Evolutionary conservation across 768 basidiomycete genomes (phyloP).

Genomic region (Panaeolus cyanescens): DNA sequence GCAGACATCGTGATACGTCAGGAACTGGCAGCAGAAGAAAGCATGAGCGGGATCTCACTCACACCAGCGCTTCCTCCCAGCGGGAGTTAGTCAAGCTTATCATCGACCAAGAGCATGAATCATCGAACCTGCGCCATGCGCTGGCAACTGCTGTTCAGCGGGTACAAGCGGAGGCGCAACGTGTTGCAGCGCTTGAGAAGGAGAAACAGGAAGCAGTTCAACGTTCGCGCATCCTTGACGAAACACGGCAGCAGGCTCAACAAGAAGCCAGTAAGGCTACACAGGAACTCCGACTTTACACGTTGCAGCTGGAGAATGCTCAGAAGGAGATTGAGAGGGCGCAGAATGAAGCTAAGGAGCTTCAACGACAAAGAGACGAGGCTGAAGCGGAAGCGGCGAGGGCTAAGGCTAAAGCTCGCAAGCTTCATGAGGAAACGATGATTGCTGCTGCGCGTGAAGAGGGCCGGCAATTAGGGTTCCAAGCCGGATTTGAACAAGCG

Average conservation of each 20-base stretch:
- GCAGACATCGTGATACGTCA: background rate
- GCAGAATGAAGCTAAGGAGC: slow-evolving; percentile 45
- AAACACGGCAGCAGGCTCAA: slow-evolving; percentile 35
- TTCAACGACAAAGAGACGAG: slow-evolving; percentile 56
- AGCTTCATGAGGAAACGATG: slow-evolving; percentile 50
- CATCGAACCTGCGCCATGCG: slow-evolving; percentile 32
- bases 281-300: slow-evolving; percentile 38
- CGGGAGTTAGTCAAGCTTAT: slow-evolving; percentile 34
- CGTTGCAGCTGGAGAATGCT: slow-evolving; percentile 41
- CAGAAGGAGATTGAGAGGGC: slow-evolving; percentile 54
- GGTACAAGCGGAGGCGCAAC: slow-evolving; percentile 34
- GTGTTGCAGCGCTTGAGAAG: slow-evolving; percentile 36
- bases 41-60: slow-evolving; percentile 12
- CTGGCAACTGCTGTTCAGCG: slow-evolving; percentile 36
- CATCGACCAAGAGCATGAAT: slow-evolving; percentile 35
- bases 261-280: slow-evolving; percentile 35
- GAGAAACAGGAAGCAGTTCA: slow-evolving; percentile 31
- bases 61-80: slow-evolving; percentile 16
- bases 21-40: slow-evolving; percentile 6
- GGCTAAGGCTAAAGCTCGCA: slow-evolving; percentile 51
- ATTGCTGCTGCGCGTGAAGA: slow-evolving; percentile 59
- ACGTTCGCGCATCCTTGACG: slow-evolving; percentile 35
- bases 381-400: slow-evolving; percentile 56
- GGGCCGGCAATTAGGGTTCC: slow-evolving; percentile 51
- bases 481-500: slow-evolving; percentile 47